Evolutionary conservation across 1,284 basidiomycete genomes (phyloP).

Genomic region (Cryptococcus sp.): DNA sequence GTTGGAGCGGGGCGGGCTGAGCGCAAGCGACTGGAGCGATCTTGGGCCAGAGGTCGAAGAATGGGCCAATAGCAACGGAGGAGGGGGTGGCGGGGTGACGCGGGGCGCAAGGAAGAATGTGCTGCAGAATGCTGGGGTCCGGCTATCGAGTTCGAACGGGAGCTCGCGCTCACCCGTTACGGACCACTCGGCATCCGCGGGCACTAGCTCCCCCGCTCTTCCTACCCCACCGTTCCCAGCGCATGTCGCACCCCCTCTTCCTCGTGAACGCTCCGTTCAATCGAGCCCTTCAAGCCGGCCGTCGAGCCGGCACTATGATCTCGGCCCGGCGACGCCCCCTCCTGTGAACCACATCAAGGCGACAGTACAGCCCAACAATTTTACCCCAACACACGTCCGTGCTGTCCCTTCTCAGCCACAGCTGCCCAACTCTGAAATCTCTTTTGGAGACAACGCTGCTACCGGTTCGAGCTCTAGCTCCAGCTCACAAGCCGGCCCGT

Average conservation of each 20-base stretch:
- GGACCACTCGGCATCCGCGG: conserved; percentile 15
- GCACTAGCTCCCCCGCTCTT: conserved; percentile 19
- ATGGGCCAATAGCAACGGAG: conserved; percentile 9
- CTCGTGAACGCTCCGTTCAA: conserved; percentile 5
- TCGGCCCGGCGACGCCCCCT: conserved; percentile 8
- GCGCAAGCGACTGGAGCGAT: conserved; percentile 33
- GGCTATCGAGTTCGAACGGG: conserved; percentile 17
- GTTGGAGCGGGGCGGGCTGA: conserved; percentile 21
- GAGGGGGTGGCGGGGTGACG: conserved; percentile 4
- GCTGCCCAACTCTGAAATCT: neutral
- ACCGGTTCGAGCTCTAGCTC: neutral
- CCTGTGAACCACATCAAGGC: conserved; percentile 6
- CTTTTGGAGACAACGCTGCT: neutral
- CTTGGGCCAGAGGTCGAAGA: conserved; percentile 20
- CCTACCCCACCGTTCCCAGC: conserved; percentile 16
- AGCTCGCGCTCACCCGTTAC: conserved; percentile 27
- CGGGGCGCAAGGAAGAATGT: conserved; percentile 5
- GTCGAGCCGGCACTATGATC: conserved; percentile 7
- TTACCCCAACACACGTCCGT: conserved; percentile 1
- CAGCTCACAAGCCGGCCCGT: conserved; percentile 10
- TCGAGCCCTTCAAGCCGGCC: conserved; percentile 15
- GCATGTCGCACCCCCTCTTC: conserved; percentile 5
- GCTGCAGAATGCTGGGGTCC: conserved; percentile 1
- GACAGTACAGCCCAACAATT: neutral
- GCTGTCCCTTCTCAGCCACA: neutral